Percentiles rank a stretch among this genome's conserved stretches.
These are phyloP conservation scores for Hypoxylon sp. DNA, from an alignment of 2,329 filamentous ascomycete species.

Conservation along the genomic window DNA sequence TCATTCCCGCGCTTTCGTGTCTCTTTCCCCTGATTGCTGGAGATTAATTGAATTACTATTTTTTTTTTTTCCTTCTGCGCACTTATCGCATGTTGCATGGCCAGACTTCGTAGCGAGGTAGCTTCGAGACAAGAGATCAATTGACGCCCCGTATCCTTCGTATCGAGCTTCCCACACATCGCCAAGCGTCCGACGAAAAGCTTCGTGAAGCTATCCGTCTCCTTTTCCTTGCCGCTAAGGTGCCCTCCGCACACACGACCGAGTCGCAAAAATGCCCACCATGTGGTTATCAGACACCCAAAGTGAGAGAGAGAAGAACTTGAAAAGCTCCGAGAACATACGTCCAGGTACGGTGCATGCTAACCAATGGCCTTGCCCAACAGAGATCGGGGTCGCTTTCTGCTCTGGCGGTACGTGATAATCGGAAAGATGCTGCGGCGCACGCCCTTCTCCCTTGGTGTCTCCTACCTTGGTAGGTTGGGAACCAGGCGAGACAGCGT, in stretches of 20 bases:
- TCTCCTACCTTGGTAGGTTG: background rate
- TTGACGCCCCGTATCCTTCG: background rate
- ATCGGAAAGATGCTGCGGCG: constrained; percentile 10
- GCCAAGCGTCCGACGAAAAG: background rate
- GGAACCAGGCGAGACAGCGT: constrained; percentile 8
- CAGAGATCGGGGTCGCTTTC: constrained; percentile 97
- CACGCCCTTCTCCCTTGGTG: constrained; percentile 9
- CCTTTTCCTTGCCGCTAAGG: too few species aligned
- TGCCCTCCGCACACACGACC: too few species aligned
- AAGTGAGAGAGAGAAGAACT: constrained; percentile 66
- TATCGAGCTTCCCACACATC: background rate
- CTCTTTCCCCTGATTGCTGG: constrained; percentile 17
- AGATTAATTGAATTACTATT: constrained; percentile 5
- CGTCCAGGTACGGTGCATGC: constrained; percentile 26
- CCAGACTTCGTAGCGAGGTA: background rate
- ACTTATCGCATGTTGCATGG: background rate
- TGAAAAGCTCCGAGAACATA: constrained; percentile 35
- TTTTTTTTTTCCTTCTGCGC: background rate
- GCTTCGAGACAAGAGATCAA: constrained; percentile 8
- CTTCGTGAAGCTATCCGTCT: background rate
- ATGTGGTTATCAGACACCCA: constrained; percentile 98
- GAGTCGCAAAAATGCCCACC: constrained; percentile 81
- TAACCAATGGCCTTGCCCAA: constrained; percentile 43
- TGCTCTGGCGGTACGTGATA: constrained; percentile 87
- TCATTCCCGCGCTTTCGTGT: constrained; percentile 33